Evolutionary conservation across 352 stramenopile species (phyloP).

Genomic region (Pythium sp.): DNA sequence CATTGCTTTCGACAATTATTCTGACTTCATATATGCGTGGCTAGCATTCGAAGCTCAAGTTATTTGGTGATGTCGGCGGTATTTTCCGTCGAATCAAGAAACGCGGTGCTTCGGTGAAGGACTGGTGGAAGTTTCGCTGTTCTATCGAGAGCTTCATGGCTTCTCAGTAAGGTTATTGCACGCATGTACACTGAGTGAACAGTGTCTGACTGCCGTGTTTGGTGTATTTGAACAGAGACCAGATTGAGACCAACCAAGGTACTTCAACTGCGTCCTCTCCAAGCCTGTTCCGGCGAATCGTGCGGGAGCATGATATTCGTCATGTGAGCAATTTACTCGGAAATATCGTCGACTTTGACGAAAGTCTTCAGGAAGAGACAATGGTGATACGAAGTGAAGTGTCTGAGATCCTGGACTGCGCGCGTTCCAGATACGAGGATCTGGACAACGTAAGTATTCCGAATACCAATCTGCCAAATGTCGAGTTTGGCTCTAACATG

Average conservation of each 20-base stretch:
- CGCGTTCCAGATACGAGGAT: constrained; percentile 69
- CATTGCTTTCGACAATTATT: background rate
- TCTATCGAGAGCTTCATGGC: constrained; percentile 62
- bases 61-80: constrained; percentile 58
- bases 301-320: constrained; percentile 39
- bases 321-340: constrained; percentile 76
- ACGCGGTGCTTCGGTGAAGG: constrained; percentile 54
- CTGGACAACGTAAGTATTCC: constrained; percentile 66
- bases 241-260: constrained; percentile 22
- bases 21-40: constrained; percentile 8
- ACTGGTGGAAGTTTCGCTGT: constrained; percentile 63
- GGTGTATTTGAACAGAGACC: constrained; percentile 15
- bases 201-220: constrained; percentile 7
- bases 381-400: constrained; percentile 72
- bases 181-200: background rate
- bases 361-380: constrained; percentile 54
- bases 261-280: constrained; percentile 17
- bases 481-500: background rate
- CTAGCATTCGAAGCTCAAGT: constrained; percentile 55
- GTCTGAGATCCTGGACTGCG: constrained; percentile 66
- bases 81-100: constrained; percentile 65
- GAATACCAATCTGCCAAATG: too few relatives aligned
- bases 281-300: constrained; percentile 29
- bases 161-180: constrained; percentile 41
- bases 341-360: constrained; percentile 84